Conservation (phyloP, 257 asterid species). For the Solanum neorickii region DNA sequence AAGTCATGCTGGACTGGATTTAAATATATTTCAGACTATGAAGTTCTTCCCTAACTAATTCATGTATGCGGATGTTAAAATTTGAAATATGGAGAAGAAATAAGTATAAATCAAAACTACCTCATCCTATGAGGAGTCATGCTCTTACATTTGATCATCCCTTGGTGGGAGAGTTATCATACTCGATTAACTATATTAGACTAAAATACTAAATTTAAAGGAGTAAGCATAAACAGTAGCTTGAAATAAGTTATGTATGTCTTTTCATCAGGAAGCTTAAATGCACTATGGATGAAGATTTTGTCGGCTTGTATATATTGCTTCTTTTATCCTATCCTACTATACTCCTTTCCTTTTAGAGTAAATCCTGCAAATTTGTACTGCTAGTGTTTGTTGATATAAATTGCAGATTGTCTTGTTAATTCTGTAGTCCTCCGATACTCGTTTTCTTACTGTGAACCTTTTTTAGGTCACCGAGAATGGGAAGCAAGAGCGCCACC, state of each 20-base stretch:
- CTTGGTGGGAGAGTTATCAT: neutral
- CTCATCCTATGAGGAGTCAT: neutral
- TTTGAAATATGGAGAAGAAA: neutral
- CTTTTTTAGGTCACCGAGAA: constrained; percentile 67
- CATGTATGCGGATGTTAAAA: neutral
- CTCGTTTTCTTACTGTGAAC: neutral
- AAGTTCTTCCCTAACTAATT: neutral
- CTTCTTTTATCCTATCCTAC: neutral
- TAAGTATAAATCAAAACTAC: neutral
- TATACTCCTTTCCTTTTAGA: neutral
- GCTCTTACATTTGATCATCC: neutral
- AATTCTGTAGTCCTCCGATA: neutral
- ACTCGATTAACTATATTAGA: neutral
- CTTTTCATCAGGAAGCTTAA: neutral
- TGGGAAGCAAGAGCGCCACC: constrained; percentile 90
- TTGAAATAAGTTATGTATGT: neutral
- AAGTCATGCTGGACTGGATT: neutral
- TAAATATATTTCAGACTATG: neutral
- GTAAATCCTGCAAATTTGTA: neutral
- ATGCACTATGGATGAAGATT: neutral
- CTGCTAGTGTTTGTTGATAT: neutral
- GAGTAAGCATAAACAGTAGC: neutral
- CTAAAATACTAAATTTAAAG: neutral
- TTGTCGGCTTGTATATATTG: neutral
- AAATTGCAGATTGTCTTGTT: neutral